phyloP scores from a whole-genome alignment of 306 rosid genomes.

The Lupinus albus region DNA sequence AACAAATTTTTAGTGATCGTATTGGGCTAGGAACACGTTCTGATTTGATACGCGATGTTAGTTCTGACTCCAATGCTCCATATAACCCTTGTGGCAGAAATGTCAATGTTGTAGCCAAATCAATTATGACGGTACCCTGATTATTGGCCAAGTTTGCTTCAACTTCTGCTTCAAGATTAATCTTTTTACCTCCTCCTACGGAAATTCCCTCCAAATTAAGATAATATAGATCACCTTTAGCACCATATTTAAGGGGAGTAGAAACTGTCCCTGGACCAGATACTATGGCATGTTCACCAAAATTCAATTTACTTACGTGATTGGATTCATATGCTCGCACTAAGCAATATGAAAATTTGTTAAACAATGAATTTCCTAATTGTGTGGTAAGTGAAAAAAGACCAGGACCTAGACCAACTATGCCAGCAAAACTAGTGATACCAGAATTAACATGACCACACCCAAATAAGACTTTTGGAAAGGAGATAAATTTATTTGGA shows the following conservation, averaged over 20 bases:
- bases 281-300: constrained; percentile 8
- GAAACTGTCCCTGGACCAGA: constrained; percentile 1
- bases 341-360: constrained; percentile 60
- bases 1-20: no score
- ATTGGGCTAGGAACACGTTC: no score
- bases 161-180: neutral
- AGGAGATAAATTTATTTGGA: no score
- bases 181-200: neutral
- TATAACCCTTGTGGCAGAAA: constrained; percentile 22
- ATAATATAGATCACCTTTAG: neutral
- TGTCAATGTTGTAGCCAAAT: constrained; percentile 38
- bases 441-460: no score
- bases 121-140: constrained; percentile 36
- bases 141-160: no score
- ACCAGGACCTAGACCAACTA: constrained; percentile 56
- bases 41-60: neutral
- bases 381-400: constrained; percentile 43
- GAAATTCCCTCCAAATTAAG: neutral
- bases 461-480: no score
- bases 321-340: neutral
- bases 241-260: neutral
- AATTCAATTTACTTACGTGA: neutral
- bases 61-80: neutral
- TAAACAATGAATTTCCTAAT: constrained; percentile 18
- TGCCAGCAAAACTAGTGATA: constrained; percentile 23